A percentile compares a stretch with the other conserved stretches of the same genome.
These are phyloP conservation scores for Epichloe uncinata DNA, from an alignment of 2,329 filamentous ascomycete species.

Conservation along the genomic window DNA sequence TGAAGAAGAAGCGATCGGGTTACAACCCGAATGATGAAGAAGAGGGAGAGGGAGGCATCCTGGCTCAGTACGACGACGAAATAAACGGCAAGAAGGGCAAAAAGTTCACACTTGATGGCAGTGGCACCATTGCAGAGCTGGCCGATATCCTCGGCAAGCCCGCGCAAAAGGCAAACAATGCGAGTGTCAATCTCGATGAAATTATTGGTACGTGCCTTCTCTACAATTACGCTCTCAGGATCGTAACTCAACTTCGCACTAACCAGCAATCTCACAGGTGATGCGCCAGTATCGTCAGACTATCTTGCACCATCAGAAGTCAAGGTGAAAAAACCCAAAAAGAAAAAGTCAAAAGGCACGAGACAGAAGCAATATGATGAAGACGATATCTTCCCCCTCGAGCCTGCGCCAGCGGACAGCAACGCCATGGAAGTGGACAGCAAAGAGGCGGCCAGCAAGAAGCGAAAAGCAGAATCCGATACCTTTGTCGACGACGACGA, in stretches of 20 bases:
- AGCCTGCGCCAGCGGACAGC: constrained; percentile 25
- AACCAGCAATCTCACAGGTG: constrained; percentile 8
- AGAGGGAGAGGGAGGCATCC: constrained; percentile 50
- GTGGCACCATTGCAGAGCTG: constrained; percentile 55
- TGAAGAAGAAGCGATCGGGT: constrained; percentile 79
- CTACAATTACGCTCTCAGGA: not conserved
- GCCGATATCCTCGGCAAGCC: constrained; percentile 40
- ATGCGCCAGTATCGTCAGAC: constrained; percentile 48
- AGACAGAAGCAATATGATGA: constrained; percentile 55
- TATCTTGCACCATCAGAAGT: constrained; percentile 78
- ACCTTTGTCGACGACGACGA: constrained; percentile 85
- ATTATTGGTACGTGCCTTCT: constrained; percentile 34
- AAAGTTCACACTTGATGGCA: constrained; percentile 71
- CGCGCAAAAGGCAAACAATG: constrained; percentile 45
- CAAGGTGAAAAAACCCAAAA: constrained; percentile 91
- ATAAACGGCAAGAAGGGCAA: constrained; percentile 84
- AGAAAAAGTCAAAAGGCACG: constrained; percentile 72
- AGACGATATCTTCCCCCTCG: constrained; percentile 41
- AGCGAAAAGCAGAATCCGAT: constrained; percentile 50
- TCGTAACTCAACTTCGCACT: not conserved
- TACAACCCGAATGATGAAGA: constrained; percentile 76
- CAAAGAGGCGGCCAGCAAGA: constrained; percentile 38
- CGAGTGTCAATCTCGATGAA: constrained; percentile 71
- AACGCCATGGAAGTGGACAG: constrained; percentile 66
- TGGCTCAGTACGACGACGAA: constrained; percentile 92